phyloP scores from a whole-genome alignment of 2,329 filamentous ascomycete genomes.

The Xylariaceae sp. region DNA sequence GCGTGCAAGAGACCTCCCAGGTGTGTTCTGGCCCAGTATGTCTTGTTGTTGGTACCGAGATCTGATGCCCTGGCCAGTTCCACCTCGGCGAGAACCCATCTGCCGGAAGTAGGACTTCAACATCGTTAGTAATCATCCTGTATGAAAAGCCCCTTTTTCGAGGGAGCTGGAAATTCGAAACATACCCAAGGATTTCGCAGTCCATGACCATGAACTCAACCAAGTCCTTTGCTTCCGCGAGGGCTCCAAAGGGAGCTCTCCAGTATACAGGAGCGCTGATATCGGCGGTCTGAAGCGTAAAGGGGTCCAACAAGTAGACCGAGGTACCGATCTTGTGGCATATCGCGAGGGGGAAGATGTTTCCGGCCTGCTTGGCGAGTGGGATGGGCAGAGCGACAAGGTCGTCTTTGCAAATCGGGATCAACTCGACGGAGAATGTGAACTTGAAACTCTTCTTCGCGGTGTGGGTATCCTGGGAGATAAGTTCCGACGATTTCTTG shows the following conservation, averaged over 20 bases:
- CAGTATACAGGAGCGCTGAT: conserved; percentile 80
- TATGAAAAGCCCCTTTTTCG: background rate
- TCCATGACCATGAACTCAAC: conserved; percentile 94
- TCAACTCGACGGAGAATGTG: conserved; percentile 79
- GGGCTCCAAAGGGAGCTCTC: conserved; percentile 76
- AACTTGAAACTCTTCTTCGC: conserved; percentile 92
- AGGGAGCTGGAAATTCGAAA: background rate
- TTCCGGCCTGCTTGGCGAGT: conserved; percentile 79
- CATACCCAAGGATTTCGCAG: conserved; percentile 65
- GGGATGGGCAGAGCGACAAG: conserved; percentile 89
- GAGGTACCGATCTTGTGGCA: conserved; percentile 87
- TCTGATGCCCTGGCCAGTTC: conserved; percentile 85
- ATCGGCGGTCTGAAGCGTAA: conserved; percentile 86
- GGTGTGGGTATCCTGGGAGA: conserved; percentile 89
- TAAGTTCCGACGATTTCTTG: conserved; percentile 87
- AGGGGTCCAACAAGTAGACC: conserved; percentile 83
- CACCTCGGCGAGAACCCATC: conserved; percentile 78
- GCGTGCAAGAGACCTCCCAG: conserved; percentile 78
- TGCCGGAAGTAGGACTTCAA: conserved; percentile 61
- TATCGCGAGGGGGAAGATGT: conserved; percentile 79
- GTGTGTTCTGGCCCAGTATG: conserved; percentile 87
- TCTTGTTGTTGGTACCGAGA: conserved; percentile 77
- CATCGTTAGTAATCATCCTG: background rate
- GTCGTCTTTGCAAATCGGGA: conserved; percentile 96
- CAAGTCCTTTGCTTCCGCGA: conserved; percentile 79